A percentile compares a stretch with the other conserved stretches of the same genome.
These are phyloP conservation scores for Cladophialophora immunda DNA, from an alignment of 2,329 filamentous ascomycete genomes.

Conservation along the genomic window DNA sequence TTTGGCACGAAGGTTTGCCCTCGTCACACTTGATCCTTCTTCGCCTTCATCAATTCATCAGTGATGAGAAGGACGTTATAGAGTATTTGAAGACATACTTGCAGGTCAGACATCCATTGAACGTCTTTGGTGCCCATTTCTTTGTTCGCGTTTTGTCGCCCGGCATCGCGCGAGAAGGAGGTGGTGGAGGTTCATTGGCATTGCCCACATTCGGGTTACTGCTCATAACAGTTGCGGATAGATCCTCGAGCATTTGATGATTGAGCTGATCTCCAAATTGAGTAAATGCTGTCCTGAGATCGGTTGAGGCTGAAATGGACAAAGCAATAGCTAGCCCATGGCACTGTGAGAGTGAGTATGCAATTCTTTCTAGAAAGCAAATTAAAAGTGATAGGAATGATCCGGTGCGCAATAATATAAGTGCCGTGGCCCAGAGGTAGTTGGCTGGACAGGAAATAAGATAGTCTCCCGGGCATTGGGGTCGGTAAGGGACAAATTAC, in stretches of 20 bases:
- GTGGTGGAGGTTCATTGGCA: constrained; percentile 7
- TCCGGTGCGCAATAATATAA: constrained; percentile 4
- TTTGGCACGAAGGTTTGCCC: constrained; percentile 32
- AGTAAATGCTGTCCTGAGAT: not conserved
- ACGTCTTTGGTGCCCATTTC: constrained; percentile 36
- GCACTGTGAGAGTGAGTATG: not conserved
- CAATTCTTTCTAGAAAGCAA: not conserved
- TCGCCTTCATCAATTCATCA: constrained; percentile 17
- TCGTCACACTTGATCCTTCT: constrained; percentile 36
- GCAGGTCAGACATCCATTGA: constrained; percentile 37
- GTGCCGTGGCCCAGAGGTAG: not conserved
- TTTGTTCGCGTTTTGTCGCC: constrained; percentile 28
- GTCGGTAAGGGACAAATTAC: constrained; percentile 5
- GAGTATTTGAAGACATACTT: constrained; percentile 26
- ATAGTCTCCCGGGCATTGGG: not conserved
- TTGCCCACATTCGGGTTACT: not conserved
- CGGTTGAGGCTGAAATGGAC: not conserved
- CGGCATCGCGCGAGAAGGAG: constrained; percentile 15
- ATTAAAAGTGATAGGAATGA: not conserved
- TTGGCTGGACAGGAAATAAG: constrained; percentile 6
- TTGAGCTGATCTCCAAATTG: not conserved
- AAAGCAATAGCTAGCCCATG: not conserved
- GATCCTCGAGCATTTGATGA: constrained; percentile 13
- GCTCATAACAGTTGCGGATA: constrained; percentile 8
- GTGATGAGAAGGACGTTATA: not conserved